Evolutionary conservation across 306 rosid genomes (phyloP).

Genomic region (Elaeagnus macrophylla): DNA sequence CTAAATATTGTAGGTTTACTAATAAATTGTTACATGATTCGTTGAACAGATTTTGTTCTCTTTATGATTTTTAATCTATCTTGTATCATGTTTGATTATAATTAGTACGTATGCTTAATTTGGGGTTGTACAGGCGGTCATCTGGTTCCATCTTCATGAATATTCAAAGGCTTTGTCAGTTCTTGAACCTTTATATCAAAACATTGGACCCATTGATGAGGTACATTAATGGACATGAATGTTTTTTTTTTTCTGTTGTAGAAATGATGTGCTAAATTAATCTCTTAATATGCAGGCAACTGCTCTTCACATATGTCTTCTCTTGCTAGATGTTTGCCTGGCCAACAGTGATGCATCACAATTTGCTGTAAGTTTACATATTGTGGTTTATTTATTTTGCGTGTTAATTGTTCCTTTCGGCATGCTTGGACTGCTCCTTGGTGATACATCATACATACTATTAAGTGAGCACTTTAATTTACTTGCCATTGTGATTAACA

Average conservation of each 20-base stretch:
- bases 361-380: constrained; percentile 83
- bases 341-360: constrained; percentile 86
- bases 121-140: constrained; percentile 63
- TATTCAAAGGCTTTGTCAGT: constrained; percentile 66
- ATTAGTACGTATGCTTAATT: constrained; percentile 4
- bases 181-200: constrained; percentile 89
- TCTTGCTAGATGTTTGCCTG: constrained; percentile 91
- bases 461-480: too few species aligned
- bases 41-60: too few species aligned
- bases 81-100: not conserved
- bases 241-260: constrained; percentile 7
- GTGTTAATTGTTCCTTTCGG: too few species aligned
- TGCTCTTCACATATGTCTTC: constrained; percentile 79
- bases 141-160: constrained; percentile 83
- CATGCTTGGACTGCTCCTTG: too few species aligned
- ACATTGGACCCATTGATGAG: constrained; percentile 87
- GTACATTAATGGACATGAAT: constrained; percentile 33
- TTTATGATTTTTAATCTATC: not conserved
- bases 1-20: constrained; percentile 28
- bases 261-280: constrained; percentile 21
- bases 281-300: constrained; percentile 57
- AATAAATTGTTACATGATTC: not conserved
- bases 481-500: too few species aligned
- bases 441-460: too few species aligned
- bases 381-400: too few species aligned